phyloP scores from a whole-genome alignment of 1,284 basidiomycete genomes.

The Schizopora paradoxa region DNA sequence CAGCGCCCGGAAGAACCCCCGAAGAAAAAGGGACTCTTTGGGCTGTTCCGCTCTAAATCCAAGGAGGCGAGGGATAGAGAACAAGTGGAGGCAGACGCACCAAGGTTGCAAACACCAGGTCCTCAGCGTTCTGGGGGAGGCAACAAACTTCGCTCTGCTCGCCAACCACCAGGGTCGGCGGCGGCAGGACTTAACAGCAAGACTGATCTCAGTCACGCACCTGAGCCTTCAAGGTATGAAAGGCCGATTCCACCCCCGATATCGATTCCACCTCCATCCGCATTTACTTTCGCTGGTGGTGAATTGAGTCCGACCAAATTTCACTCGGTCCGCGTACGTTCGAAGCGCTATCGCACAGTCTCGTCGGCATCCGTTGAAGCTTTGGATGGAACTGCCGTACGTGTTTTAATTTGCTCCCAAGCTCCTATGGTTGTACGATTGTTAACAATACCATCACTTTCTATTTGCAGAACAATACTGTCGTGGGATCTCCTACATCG shows the following conservation, averaged over 20 bases:
- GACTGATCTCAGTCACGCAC: not conserved
- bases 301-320: slow-evolving; percentile 36
- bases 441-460: slow-evolving; percentile 17
- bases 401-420: slow-evolving; percentile 29
- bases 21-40: slow-evolving; percentile 31
- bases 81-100: slow-evolving; percentile 17
- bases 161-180: slow-evolving; percentile 5
- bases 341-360: slow-evolving; percentile 57
- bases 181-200: slow-evolving; percentile 2
- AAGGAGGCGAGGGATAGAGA: slow-evolving; percentile 21
- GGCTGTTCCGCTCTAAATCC: slow-evolving; percentile 35
- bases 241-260: slow-evolving; percentile 28
- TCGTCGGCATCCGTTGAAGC: slow-evolving; percentile 73
- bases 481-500: slow-evolving; percentile 67
- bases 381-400: slow-evolving; percentile 67
- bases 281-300: no score
- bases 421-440: slow-evolving; percentile 1
- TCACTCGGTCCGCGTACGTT: slow-evolving; percentile 58
- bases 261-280: slow-evolving; percentile 24
- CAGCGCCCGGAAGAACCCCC: slow-evolving; percentile 21
- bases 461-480: slow-evolving; percentile 51
- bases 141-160: slow-evolving; percentile 2
- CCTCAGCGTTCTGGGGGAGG: slow-evolving; percentile 19
- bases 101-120: slow-evolving; percentile 22
- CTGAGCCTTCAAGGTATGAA: slow-evolving; percentile 19